These are phyloP conservation scores for Aspergillus wentii DNA, from an alignment of 495 filamentous ascomycete genomes.

Conservation along the genomic window DNA sequence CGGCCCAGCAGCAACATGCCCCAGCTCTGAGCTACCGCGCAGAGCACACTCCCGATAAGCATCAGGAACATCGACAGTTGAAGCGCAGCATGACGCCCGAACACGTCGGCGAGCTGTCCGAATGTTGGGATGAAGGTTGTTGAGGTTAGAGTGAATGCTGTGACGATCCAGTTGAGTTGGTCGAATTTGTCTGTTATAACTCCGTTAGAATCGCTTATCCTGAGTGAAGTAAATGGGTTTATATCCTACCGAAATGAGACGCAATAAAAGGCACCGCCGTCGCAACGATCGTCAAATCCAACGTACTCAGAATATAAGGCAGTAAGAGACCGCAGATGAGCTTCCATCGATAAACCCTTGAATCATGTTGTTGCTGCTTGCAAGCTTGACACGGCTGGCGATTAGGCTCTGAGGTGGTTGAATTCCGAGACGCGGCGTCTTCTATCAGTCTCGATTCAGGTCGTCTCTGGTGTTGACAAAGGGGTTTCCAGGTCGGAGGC, in stretches of 20 bases:
- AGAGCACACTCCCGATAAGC: slow-evolving; percentile 46
- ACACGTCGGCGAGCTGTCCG: slow-evolving; percentile 55
- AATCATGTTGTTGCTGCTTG: slow-evolving; percentile 8
- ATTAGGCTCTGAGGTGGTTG: no score
- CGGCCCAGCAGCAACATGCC: slow-evolving; percentile 53
- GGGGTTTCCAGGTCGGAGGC: no score
- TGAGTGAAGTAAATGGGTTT: not conserved
- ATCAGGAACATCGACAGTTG: slow-evolving; percentile 44
- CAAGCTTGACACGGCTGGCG: no score
- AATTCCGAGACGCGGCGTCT: no score
- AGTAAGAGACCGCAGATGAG: slow-evolving; percentile 47
- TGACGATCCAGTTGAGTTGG: slow-evolving; percentile 61
- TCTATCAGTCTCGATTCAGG: no score
- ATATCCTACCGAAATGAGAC: slow-evolving; percentile 49
- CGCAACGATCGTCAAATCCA: slow-evolving; percentile 58
- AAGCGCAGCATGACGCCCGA: slow-evolving; percentile 46
- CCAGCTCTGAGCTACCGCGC: slow-evolving; percentile 50
- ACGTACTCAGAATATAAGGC: slow-evolving; percentile 45
- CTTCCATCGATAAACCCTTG: slow-evolving; percentile 44
- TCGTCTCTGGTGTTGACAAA: no score
- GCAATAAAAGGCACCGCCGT: slow-evolving; percentile 56
- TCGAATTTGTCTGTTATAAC: slow-evolving; percentile 47
- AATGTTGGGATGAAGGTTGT: slow-evolving; percentile 59
- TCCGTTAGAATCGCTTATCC: slow-evolving; percentile 3
- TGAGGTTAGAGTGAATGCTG: slow-evolving; percentile 56